phyloP scores from a whole-genome alignment of 78 protist genomes.

The Speleostelium caveatum region DNA sequence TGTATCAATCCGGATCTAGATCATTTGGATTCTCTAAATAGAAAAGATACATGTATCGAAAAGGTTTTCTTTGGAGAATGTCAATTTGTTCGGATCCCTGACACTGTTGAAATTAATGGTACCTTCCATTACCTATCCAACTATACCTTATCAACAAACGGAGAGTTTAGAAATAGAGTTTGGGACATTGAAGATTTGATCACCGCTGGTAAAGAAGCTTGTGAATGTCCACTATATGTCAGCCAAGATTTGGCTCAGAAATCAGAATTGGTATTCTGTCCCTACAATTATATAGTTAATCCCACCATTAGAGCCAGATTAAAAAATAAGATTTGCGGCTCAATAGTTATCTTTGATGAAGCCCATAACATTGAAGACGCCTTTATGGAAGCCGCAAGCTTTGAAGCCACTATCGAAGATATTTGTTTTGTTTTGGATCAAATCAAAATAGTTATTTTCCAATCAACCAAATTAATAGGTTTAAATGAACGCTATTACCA shows the following conservation, averaged over 20 bases:
- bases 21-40: background rate
- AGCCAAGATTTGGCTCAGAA: conserved; percentile 8
- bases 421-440: background rate
- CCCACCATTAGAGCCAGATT: conserved; percentile 33
- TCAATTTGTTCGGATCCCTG: too few relatives aligned
- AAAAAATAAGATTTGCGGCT: background rate
- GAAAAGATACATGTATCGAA: background rate
- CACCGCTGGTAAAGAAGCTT: background rate
- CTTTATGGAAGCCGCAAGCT: conserved; percentile 17
- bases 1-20: conserved; percentile 90
- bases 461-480: background rate
- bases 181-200: conserved; percentile 92
- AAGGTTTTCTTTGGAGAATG: background rate
- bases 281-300: conserved; percentile 97
- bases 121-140: too few relatives aligned
- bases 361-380: conserved; percentile 83
- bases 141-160: too few relatives aligned
- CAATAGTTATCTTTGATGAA: conserved; percentile 89
- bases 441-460: background rate
- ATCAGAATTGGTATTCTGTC: conserved; percentile 92
- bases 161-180: too few relatives aligned
- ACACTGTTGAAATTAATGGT: background rate
- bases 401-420: background rate
- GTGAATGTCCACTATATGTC: conserved; percentile 94
- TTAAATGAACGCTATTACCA: too few relatives aligned